A percentile compares a stretch with the other conserved stretches of the same genome.
These are phyloP conservation scores for Fusarium xyrophilum DNA, from an alignment of 2,329 filamentous ascomycete species.

Conservation along the genomic window DNA sequence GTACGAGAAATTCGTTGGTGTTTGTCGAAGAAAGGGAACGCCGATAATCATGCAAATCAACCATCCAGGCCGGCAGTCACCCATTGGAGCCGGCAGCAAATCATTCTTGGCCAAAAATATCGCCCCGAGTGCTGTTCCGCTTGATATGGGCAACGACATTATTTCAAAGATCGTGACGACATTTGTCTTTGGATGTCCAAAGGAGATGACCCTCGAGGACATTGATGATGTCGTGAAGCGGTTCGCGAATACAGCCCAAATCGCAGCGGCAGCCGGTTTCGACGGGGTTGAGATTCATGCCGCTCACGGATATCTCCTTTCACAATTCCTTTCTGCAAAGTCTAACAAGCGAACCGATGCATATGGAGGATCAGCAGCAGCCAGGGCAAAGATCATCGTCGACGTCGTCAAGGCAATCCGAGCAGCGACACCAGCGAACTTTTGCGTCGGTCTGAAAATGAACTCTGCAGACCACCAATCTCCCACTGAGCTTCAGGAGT, in stretches of 20 bases:
- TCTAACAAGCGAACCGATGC: constrained; percentile 60
- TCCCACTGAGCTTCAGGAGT: constrained; percentile 54
- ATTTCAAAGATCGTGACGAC: constrained; percentile 43
- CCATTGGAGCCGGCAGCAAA: constrained; percentile 47
- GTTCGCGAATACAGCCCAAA: constrained; percentile 60
- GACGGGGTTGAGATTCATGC: constrained; percentile 55
- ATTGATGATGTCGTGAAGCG: constrained; percentile 59
- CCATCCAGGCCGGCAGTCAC: constrained; percentile 57
- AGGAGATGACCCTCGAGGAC: constrained; percentile 62
- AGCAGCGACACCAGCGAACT: constrained; percentile 47
- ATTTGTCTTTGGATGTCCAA: constrained; percentile 60
- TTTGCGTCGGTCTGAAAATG: constrained; percentile 62
- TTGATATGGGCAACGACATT: constrained; percentile 51
- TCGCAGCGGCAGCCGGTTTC: constrained; percentile 56
- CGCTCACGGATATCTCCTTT: constrained; percentile 64
- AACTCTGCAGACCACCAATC: constrained; percentile 64
- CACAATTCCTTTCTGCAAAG: constrained; percentile 60
- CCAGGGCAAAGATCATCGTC: constrained; percentile 57
- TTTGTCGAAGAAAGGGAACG: constrained; percentile 44
- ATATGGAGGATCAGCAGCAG: constrained; percentile 61
- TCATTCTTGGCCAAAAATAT: constrained; percentile 49
- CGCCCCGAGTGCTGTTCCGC: constrained; percentile 52
- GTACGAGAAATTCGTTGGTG: constrained; percentile 50
- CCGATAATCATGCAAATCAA: constrained; percentile 54
- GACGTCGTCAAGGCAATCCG: constrained; percentile 57